These are phyloP conservation scores for Aspergillus conjunctus DNA, from an alignment of 495 filamentous ascomycete genomes.

Conservation along the genomic window DNA sequence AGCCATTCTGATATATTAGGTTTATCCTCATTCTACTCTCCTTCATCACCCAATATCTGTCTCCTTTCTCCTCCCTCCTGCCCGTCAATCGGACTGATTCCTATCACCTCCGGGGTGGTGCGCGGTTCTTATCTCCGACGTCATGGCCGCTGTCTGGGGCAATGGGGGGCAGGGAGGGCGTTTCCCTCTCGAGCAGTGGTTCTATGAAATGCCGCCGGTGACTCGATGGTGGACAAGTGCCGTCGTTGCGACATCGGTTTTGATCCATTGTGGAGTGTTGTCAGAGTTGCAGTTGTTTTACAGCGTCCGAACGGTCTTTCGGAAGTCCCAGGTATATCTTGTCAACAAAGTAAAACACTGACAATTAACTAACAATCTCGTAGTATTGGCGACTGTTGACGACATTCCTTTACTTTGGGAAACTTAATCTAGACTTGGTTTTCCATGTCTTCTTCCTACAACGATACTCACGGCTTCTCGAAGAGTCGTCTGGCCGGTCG, in stretches of 20 bases:
- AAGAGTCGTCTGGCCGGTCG: constrained; percentile 87
- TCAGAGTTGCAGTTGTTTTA: constrained; percentile 95
- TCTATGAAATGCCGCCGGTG: constrained; percentile 95
- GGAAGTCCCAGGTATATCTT: constrained; percentile 74
- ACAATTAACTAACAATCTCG: constrained; percentile 22
- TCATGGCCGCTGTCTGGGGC: constrained; percentile 50
- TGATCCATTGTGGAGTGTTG: constrained; percentile 90
- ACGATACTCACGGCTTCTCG: constrained; percentile 91
- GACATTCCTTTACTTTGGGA: constrained; percentile 96
- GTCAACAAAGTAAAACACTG: neutral
- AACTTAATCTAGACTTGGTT: constrained; percentile 88
- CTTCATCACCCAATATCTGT: neutral
- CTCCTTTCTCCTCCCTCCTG: neutral
- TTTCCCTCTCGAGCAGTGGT: constrained; percentile 93
- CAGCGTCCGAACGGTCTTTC: constrained; percentile 88
- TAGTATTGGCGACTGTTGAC: constrained; percentile 95
- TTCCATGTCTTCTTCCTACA: constrained; percentile 99
- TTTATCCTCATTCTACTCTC: neutral
- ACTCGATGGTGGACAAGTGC: constrained; percentile 96
- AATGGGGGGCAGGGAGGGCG: constrained; percentile 61
- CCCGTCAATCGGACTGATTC: neutral
- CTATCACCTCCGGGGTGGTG: constrained; percentile 5
- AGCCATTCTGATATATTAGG: too few relatives aligned
- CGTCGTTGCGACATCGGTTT: constrained; percentile 80
- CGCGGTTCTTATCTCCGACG: constrained; percentile 21